These are phyloP conservation scores for Lecanosticta acicola DNA, from an alignment of 2,329 filamentous ascomycete species.

Conservation along the genomic window DNA sequence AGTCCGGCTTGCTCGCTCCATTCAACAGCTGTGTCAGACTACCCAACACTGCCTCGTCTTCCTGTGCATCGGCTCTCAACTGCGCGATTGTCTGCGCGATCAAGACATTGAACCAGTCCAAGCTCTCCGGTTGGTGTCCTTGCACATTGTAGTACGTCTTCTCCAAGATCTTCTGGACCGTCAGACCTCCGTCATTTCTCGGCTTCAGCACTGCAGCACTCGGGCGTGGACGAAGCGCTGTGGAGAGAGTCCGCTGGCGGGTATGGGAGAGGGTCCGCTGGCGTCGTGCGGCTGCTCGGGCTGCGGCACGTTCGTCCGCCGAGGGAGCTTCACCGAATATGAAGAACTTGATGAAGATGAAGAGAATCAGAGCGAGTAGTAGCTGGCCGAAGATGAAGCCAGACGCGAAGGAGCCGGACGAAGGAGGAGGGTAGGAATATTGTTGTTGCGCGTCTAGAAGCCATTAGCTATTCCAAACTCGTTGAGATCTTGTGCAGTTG, in stretches of 20 bases:
- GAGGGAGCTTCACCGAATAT: conserved; percentile 94
- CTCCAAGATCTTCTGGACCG: conserved; percentile 86
- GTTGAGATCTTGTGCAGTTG: not conserved
- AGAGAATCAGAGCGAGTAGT: conserved; percentile 82
- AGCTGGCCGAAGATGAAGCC: conserved; percentile 90
- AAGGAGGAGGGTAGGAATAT: conserved; percentile 17
- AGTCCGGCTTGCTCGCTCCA: conserved; percentile 75
- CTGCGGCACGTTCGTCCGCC: conserved; percentile 69
- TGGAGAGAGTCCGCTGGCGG: conserved; percentile 35
- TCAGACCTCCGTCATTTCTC: conserved; percentile 47
- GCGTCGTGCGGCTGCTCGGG: conserved; percentile 68
- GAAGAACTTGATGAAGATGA: conserved; percentile 98
- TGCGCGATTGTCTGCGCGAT: conserved; percentile 96
- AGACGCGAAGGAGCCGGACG: conserved; percentile 69
- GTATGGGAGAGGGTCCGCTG: conserved; percentile 67
- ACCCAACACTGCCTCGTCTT: conserved; percentile 82
- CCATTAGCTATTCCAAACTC: not conserved
- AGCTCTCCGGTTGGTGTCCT: conserved; percentile 88
- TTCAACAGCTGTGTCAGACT: conserved; percentile 83
- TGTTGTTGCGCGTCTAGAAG: conserved; percentile 19
- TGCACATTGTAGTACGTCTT: conserved; percentile 98
- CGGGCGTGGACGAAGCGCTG: conserved; percentile 32
- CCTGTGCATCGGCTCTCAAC: conserved; percentile 83
- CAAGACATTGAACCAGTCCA: conserved; percentile 99
- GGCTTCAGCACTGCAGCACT: conserved; percentile 26